Evolutionary conservation across 73 alveolate genomes (phyloP), one percentile per base, ranked within the genome.

Genomic region (Durusdinium trenchii): DNA sequence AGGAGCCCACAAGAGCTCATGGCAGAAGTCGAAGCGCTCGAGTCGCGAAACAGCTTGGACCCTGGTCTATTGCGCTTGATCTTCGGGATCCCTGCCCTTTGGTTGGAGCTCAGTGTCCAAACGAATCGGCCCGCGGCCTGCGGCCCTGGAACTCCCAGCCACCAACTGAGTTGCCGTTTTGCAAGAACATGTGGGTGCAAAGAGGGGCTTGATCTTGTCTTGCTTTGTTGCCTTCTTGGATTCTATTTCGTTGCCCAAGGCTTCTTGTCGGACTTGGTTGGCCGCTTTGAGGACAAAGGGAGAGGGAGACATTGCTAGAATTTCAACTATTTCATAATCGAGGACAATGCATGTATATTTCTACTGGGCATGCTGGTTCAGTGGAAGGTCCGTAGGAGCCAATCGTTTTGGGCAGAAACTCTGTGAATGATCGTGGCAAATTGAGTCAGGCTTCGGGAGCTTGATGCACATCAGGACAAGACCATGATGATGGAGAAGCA

Each of bases 261-360:
- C 38, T 90, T 90, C 64, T 43, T 90, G 75, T 90, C 97, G 36
- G 97, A 90, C 97, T 52, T 90, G 76, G 97, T 90, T 16, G 36
- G 60, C 7, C 86, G 97, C 43, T 90, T 90, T 35, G 97, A 90
- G 97, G 97, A 38, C 87, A 38, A n/a, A n/a, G n/a, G n/a, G n/a
- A n/a, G n/a, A n/a, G n/a, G n/a, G n/a, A n/a, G n/a, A n/a, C n/a
- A n/a, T n/a, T n/a, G n/a, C n/a, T n/a, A n/a, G n/a, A n/a, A n/a
- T n/a, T n/a, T n/a, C n/a, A n/a, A n/a, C n/a, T n/a, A n/a, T n/a
- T n/a, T n/a, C n/a, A n/a, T n/a, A n/a, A n/a, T n/a, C n/a, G n/a
- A n/a, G n/a, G n/a, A n/a, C n/a, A n/a, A n/a, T n/a, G n/a, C n/a
- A n/a, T n/a, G n/a, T n/a, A n/a, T n/a, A n/a, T n/a, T n/a, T n/a